Evolutionary conservation across 1,139 yeast species (phyloP).

Genomic region (Hyphopichia pseudoburtonii): DNA sequence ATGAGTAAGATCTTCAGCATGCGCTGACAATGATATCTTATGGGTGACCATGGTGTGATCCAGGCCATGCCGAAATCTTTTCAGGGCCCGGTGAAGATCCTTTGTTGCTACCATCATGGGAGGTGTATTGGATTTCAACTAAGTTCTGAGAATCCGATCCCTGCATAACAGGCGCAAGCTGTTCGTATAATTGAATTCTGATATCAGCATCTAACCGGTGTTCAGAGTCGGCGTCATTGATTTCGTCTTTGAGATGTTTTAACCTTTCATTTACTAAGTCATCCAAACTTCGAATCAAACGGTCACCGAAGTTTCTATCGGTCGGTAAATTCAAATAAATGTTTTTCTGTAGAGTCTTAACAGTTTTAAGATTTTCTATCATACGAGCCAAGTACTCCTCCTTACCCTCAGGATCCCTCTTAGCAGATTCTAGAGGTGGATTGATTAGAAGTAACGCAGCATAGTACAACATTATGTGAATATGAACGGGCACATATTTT

Average conservation of each 20-base stretch:
- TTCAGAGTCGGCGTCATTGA: constrained; percentile 5
- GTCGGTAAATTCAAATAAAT: constrained; percentile 50
- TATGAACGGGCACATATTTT: constrained; percentile 68
- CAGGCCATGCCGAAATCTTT: constrained; percentile 65
- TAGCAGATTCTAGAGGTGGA: constrained; percentile 38
- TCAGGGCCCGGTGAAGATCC: constrained; percentile 38
- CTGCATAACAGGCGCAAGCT: constrained; percentile 18
- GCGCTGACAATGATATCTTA: constrained; percentile 13
- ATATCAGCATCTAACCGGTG: constrained; percentile 11
- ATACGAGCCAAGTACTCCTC: constrained; percentile 16
- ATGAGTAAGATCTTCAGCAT: not conserved
- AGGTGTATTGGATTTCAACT: constrained; percentile 19
- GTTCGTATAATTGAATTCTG: constrained; percentile 14
- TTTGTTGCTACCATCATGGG: constrained; percentile 19
- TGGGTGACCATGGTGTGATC: constrained; percentile 67
- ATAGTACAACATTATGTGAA: constrained; percentile 69
- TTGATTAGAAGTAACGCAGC: constrained; percentile 59
- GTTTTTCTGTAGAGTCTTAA: constrained; percentile 41
- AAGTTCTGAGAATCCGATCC: constrained; percentile 14
- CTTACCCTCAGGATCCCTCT: constrained; percentile 17
- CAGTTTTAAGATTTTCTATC: constrained; percentile 29
- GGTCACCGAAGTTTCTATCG: constrained; percentile 53
- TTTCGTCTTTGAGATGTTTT: constrained; percentile 10
- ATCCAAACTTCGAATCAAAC: constrained; percentile 46
- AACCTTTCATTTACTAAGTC: constrained; percentile 43